Base-by-base conservation (phyloP, 495 filamentous ascomycete species). In the Aspergillus ostianus region DNA sequence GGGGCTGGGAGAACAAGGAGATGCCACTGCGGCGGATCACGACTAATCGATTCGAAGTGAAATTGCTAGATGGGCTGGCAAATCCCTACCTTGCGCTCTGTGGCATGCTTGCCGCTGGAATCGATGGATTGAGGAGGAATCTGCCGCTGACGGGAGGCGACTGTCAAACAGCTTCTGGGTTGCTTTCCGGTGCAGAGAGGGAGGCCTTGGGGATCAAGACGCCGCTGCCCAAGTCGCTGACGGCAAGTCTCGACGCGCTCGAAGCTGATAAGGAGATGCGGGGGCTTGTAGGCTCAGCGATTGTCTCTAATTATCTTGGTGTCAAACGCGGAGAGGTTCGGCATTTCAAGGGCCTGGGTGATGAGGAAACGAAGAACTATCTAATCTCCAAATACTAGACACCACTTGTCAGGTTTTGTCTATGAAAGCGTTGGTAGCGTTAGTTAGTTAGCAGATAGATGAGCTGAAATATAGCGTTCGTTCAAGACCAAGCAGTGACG, bases 1-100 rank as follows among this genome's bases (percentile, higher is more conserved):
- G 90, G 88, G 90, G 90, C 13, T 87, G 85, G 48, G 82, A 92
- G 68, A 92, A 92, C 66, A 82, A 87, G 19, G 90, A 92, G 71
- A 76, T 82, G 7, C 80, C 90, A 6, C 72, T 93, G 26, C 75
- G 90, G 19, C 83, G 83, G 57, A 79, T 90, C 51, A 78, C 75
- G 53, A 76, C 69, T 17, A 80, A 80, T 23, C 85, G 90, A 64
- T 92, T 88, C 82, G 90, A 92, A 69, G 32, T 93, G 9, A 85
- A 87, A 65, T 77, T 78, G 61, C 62, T 90, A 20, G 90, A 92
- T 70, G 90, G 90, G 0, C 62, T 89, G 18, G 84, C 90, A 4
- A 93, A 92, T 63, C 81, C 86, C 51, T 92, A 91, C 65, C 70
- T 92, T 0, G 86, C 82, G 3, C 60, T 89, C 3, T 80, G 81